A percentile compares a stretch with the other conserved stretches of the same genome.
phyloP scores from a whole-genome alignment of 192 early-diverging fungal species.

The Umbelopsis sp. region DNA sequence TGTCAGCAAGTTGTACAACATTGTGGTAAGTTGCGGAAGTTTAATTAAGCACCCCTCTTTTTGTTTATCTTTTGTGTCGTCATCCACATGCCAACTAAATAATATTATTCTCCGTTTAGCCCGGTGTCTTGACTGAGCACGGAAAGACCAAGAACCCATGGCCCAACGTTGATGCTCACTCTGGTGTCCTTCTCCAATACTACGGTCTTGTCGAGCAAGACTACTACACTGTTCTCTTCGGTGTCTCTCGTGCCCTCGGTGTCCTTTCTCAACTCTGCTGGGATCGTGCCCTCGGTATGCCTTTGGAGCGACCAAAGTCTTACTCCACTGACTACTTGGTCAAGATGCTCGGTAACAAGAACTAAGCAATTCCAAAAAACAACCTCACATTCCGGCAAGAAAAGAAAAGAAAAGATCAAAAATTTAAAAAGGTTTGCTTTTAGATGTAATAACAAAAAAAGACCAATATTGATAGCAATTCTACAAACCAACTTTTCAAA shows the following conservation, averaged over 20 bases:
- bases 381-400: background rate
- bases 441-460: slow-evolving; percentile 7
- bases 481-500: background rate
- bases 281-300: slow-evolving; percentile 96
- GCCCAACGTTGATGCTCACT: slow-evolving; percentile 99
- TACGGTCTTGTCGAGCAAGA: slow-evolving; percentile 97
- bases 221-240: slow-evolving; percentile 99
- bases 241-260: slow-evolving; percentile 97
- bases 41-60: background rate
- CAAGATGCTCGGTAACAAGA: slow-evolving; percentile 78
- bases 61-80: slow-evolving; percentile 1
- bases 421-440: background rate
- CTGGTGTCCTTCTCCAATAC: slow-evolving; percentile 95
- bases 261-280: slow-evolving; percentile 95
- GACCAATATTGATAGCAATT: too few species aligned
- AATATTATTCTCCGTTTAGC: slow-evolving; percentile 34
- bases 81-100: background rate
- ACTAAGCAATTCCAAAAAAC: slow-evolving; percentile 12
- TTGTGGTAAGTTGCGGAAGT: slow-evolving; percentile 54
- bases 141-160: slow-evolving; percentile 99
- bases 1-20: slow-evolving; percentile 95
- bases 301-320: slow-evolving; percentile 90
- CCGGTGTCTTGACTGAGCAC: slow-evolving; percentile 95
- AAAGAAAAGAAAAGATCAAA: slow-evolving; percentile 20
- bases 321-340: slow-evolving; percentile 84